Base-by-base conservation (phyloP, 305 asterid genomes). In the Galium porrigens region DNA sequence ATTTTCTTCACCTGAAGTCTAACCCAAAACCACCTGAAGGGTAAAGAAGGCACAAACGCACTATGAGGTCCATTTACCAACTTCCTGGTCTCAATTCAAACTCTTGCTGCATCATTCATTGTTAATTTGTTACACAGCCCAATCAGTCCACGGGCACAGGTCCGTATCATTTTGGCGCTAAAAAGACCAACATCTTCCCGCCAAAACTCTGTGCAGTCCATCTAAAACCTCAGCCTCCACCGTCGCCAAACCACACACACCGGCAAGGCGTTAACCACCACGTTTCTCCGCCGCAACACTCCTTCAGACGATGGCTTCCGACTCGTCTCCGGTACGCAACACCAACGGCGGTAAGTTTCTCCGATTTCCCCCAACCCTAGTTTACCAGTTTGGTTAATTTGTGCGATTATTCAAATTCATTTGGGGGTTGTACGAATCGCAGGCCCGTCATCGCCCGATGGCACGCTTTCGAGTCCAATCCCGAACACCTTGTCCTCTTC, bases 361-460 rank as follows among this genome's bases (percentile, higher is more conserved):
- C 68, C 6, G 15, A 2, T 58, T 58, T 4, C 36, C 7, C 14
- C 9, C 3, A 41, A 17, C 48, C 9, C 48, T 34, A 51, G 10
- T 1, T n/a, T 4, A 9, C 20, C 10, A 51, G 27, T 51, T 1
- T 0, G 56, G 29, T 59, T 39, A 3, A 12, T 18, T 64, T 56
- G 33, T 5, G 0, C 27, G 1, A 42, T 61, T 1, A 53, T 1
- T 18, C 58, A 42, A 17, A 69, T 51, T 1, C 34, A 8, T 64
- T 3, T 3, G 20, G 7, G 3, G 7, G 63, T 33, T 32, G 25
- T 34, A 11, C 64, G 36, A 60, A 14, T 56, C 73, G 17, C 88
- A 90, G 96, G 80, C 52, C 89, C 88, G 0, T 76, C 88, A 0
- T 86, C 96, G 33, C 94, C 95, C 0, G 90, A 84, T 71, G 86